phyloP scores from a whole-genome alignment of 345 rosid species.

The Pistacia vera region DNA sequence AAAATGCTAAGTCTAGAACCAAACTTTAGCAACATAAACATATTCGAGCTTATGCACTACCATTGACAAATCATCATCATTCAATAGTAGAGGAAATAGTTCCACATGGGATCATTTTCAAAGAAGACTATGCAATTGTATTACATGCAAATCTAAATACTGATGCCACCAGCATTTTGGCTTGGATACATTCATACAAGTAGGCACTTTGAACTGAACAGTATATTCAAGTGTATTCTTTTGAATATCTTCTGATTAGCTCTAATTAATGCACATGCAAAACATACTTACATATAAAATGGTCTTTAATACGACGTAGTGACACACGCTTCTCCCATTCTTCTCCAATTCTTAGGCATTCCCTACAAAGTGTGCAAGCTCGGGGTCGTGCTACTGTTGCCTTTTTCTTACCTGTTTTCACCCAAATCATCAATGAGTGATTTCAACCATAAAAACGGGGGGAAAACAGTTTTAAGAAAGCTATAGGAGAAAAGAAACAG shows the following conservation, averaged over 20 bases:
- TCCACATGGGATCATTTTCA: not conserved
- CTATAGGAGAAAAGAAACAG: not conserved
- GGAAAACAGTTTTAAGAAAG: not conserved
- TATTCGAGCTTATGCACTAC: not conserved
- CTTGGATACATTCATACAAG: not conserved
- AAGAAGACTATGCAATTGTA: not conserved
- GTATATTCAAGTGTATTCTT: not conserved
- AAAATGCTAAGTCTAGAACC: not conserved
- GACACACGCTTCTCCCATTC: conserved; percentile 63
- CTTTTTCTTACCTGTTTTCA: conserved; percentile 64
- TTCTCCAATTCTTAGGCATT: conserved; percentile 71
- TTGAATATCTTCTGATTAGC: not conserved
- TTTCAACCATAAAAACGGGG: not conserved
- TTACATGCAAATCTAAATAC: not conserved
- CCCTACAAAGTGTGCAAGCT: conserved; percentile 85
- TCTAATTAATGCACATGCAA: not conserved
- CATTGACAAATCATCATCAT: not conserved
- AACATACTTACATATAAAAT: conserved; percentile 83
- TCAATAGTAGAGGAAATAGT: not conserved
- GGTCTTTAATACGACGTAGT: conserved; percentile 69
- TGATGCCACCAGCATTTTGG: not conserved
- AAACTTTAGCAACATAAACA: not conserved
- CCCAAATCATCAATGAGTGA: conserved; percentile 7
- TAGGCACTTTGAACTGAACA: not conserved
- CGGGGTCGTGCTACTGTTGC: conserved; percentile 82